Evolutionary conservation across 768 basidiomycete genomes (phyloP).

Genomic region (Mycena amicta): DNA sequence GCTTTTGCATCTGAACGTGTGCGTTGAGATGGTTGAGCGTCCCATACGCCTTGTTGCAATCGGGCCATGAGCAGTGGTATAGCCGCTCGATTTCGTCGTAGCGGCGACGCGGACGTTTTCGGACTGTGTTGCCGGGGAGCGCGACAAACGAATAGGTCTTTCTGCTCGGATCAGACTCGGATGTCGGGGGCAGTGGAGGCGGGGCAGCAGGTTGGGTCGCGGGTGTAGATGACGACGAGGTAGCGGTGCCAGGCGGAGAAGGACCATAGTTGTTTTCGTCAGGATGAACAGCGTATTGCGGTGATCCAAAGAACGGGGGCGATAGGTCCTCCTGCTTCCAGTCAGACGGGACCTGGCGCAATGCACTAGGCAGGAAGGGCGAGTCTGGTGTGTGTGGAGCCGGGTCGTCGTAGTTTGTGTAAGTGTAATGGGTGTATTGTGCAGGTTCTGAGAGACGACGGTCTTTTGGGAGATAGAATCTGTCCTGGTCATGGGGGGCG

Average conservation of each 20-base stretch:
- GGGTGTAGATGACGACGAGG: constrained; percentile 55
- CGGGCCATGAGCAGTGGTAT: constrained; percentile 83
- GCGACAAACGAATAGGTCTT: constrained; percentile 86
- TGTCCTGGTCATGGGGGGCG: constrained; percentile 47
- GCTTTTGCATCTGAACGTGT: constrained; percentile 98
- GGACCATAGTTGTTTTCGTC: constrained; percentile 57
- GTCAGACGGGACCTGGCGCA: constrained; percentile 36
- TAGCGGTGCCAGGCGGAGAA: constrained; percentile 64
- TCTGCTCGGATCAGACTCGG: constrained; percentile 42
- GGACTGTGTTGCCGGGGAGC: constrained; percentile 77
- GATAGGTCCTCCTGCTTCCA: constrained; percentile 44
- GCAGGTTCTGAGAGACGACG: constrained; percentile 73
- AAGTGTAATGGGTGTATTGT: constrained; percentile 47
- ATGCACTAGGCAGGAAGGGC: constrained; percentile 49
- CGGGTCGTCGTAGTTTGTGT: constrained; percentile 37
- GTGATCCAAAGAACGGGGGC: constrained; percentile 31
- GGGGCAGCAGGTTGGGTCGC: constrained; percentile 29
- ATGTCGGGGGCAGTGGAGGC: constrained; percentile 29
- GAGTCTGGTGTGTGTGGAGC: constrained; percentile 36
- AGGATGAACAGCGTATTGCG: constrained; percentile 45
- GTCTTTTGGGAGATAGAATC: constrained; percentile 31
- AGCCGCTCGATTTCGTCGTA: constrained; percentile 96
- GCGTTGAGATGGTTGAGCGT: constrained; percentile 97
- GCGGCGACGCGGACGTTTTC: constrained; percentile 80
- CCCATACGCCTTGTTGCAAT: constrained; percentile 84